phyloP scores from a whole-genome alignment of 768 basidiomycete species.

The Trametes elegans region DNA sequence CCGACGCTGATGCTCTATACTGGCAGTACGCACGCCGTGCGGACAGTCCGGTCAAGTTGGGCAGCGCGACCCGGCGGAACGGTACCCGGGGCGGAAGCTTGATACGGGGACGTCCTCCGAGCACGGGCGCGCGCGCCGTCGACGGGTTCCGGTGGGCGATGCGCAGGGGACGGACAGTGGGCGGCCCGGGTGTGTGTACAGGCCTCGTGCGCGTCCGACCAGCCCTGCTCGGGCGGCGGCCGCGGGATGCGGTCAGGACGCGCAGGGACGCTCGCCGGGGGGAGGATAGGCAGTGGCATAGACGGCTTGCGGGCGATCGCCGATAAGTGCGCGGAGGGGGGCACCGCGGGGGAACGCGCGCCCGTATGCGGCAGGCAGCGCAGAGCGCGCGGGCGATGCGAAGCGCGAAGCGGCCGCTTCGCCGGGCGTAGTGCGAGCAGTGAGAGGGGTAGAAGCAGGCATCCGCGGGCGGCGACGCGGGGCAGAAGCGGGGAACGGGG shows the following conservation, averaged over 20 bases:
- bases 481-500: constrained; percentile 3
- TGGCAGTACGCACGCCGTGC: not conserved
- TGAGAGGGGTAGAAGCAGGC: not conserved
- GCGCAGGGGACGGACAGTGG: not conserved
- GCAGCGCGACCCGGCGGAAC: constrained; percentile 7
- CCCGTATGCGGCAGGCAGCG: constrained; percentile 4
- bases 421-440: constrained; percentile 5
- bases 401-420: not conserved
- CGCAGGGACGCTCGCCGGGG: not conserved
- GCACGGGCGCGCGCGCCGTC: too few species aligned
- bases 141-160: too few species aligned
- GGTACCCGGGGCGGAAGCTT: constrained; percentile 2
- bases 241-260: not conserved
- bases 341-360: constrained; percentile 16
- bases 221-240: not conserved
- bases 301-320: constrained; percentile 1
- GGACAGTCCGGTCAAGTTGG: not conserved
- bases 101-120: too few species aligned
- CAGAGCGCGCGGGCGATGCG: not conserved
- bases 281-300: not conserved
- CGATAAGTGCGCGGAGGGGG: constrained; percentile 16
- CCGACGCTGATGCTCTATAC: too few species aligned
- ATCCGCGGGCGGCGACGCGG: not conserved
- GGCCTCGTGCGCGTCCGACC: not conserved
- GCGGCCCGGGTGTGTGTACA: not conserved